phyloP scores from a whole-genome alignment of 768 basidiomycete species.

The Floccularia luteovirens region DNA sequence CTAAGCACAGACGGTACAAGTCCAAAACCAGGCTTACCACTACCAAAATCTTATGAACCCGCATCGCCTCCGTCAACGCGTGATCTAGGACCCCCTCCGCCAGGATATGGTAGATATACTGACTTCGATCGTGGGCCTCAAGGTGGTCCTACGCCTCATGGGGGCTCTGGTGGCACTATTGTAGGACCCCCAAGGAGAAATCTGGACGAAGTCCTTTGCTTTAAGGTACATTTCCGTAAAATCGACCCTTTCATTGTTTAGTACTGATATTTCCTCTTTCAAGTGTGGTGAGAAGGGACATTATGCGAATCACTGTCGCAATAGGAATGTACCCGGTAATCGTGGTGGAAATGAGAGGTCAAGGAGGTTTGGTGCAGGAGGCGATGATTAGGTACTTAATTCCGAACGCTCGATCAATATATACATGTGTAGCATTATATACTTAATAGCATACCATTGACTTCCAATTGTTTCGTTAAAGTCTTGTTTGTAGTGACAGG shows the following conservation, averaged over 20 bases:
- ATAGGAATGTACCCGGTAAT: slow-evolving; percentile 86
- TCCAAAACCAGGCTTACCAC: slow-evolving; percentile 70
- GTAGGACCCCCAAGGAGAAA: slow-evolving; percentile 52
- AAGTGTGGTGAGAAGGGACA: slow-evolving; percentile 92
- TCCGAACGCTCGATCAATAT: too few relatives aligned
- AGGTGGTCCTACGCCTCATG: slow-evolving; percentile 17
- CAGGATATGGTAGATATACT: slow-evolving; percentile 81
- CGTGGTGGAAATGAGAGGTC: slow-evolving; percentile 70
- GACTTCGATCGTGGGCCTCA: slow-evolving; percentile 59
- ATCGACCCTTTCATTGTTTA: slow-evolving; percentile 2
- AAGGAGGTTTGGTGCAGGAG: slow-evolving; percentile 31
- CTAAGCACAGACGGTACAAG: slow-evolving; percentile 27
- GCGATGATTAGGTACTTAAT: slow-evolving; percentile 7
- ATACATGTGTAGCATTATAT: too few relatives aligned
- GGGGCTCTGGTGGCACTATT: slow-evolving; percentile 12
- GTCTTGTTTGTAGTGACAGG: too few relatives aligned
- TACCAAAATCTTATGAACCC: slow-evolving; percentile 68
- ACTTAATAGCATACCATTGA: too few relatives aligned
- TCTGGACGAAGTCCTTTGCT: slow-evolving; percentile 78
- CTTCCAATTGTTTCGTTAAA: too few relatives aligned
- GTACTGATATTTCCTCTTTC: slow-evolving; percentile 1
- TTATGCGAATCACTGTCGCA: slow-evolving; percentile 91
- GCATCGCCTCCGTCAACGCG: slow-evolving; percentile 69
- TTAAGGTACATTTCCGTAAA: slow-evolving; percentile 50
- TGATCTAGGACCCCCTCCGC: slow-evolving; percentile 85